Conservation (phyloP, 345 rosid genomes). For the Lepidium didymum region DNA sequence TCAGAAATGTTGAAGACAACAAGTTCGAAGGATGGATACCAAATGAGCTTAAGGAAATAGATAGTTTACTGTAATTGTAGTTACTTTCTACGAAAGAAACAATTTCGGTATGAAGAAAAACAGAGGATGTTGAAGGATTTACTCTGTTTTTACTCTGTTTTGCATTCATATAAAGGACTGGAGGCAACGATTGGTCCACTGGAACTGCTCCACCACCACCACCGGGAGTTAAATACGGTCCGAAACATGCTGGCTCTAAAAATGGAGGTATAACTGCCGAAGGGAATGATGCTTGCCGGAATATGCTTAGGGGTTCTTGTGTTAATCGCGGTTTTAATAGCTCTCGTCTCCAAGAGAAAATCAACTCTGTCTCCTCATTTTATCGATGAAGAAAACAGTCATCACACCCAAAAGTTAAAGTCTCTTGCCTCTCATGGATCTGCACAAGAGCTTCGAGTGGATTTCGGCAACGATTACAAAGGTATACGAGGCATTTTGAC, state of each 20-base stretch:
- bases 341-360: constrained; percentile 38
- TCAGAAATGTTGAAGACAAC: constrained; percentile 73
- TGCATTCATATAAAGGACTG: constrained; percentile 45
- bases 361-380: constrained; percentile 56
- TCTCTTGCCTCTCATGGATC: constrained; percentile 38
- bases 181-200: constrained; percentile 81
- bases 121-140: background rate
- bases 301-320: constrained; percentile 48
- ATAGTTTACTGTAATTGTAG: constrained; percentile 51
- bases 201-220: constrained; percentile 89
- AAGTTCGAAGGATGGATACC: constrained; percentile 87
- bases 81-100: constrained; percentile 6
- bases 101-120: background rate
- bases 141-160: constrained; percentile 7
- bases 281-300: constrained; percentile 39
- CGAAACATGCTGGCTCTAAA: constrained; percentile 7
- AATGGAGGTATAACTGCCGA: constrained; percentile 22
- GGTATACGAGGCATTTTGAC: constrained; percentile 25
- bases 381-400: constrained; percentile 57
- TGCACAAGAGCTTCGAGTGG: constrained; percentile 29
- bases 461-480: constrained; percentile 31
- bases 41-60: constrained; percentile 50
- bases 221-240: constrained; percentile 44
- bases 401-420: constrained; percentile 20
- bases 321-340: constrained; percentile 31